Base-by-base conservation (phyloP, 768 basidiomycete species). In the Podaxis pistillaris region DNA sequence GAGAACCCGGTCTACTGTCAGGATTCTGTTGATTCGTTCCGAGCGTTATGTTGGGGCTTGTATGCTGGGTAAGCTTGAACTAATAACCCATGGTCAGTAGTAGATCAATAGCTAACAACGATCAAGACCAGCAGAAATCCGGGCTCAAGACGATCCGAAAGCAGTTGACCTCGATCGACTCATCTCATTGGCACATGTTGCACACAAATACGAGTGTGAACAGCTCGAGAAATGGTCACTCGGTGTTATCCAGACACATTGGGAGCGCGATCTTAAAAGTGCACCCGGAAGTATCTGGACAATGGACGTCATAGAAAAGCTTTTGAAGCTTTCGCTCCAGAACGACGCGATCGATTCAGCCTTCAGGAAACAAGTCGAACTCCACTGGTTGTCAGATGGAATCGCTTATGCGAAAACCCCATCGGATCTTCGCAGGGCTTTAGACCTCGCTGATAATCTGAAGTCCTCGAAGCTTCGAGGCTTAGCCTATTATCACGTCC, bases 1-100 rank as follows among this genome's bases (percentile, higher is more conserved):
- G n/a, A 53, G 9, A 53, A 54, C n/a, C 59, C 59, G 11, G 41
- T 60, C 17, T 8, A n/a, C 24, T 59, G 49, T 12, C 59, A 53
- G n/a, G 59, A 53, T n/a, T 33, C 36, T 15, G 11, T 59, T 11
- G 37, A 50, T 6, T 33, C 49, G 12, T 59, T 59, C 24, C 47
- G 22, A 5, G 58, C 58, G 11, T 11, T 59, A 1, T 59, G 58
- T 37, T 59, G 58, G 58, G 49, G 33, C 7, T 40, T 59, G 24
- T 59, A 59, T 22, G 36, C 49, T 3, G 22, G 19, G 58, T 59
- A 26, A 37, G 58, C 49, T 24, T 28, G 22, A 26, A 24, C 11
- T 9, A 26, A 13, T 19, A 46, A 46, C n/a, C 17, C 44, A 46
- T 19, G 44, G 17, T n/a, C 33, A 33, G 33, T 33, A 3, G 9